These are phyloP conservation scores for Trametopsis cervina DNA, from an alignment of 768 basidiomycete genomes.

Conservation along the genomic window DNA sequence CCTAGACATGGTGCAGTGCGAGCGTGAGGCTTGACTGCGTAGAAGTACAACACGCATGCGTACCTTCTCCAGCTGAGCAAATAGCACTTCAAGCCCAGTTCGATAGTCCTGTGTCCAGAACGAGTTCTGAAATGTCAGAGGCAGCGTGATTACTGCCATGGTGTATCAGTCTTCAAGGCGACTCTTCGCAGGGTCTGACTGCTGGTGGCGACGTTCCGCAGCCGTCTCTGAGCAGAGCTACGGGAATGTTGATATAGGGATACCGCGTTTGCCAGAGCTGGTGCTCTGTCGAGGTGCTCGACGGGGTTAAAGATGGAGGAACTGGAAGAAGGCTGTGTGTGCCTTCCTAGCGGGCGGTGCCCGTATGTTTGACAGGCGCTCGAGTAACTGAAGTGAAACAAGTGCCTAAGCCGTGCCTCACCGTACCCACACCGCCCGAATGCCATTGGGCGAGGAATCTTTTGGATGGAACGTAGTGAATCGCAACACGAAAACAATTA, in stretches of 20 bases:
- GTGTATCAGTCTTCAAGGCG: constrained; percentile 4
- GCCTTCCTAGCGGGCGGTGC: not conserved
- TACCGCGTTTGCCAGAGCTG: too few relatives aligned
- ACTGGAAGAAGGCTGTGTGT: not conserved
- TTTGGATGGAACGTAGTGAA: too few relatives aligned
- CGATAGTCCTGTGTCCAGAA: constrained; percentile 95
- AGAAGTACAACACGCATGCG: constrained; percentile 10
- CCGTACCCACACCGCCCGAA: too few relatives aligned
- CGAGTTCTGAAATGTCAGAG: constrained; percentile 84
- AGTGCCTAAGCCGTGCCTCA: too few relatives aligned
- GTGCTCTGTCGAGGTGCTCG: too few relatives aligned
- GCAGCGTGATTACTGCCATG: constrained; percentile 88
- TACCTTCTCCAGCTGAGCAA: constrained; percentile 73
- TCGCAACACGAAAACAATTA: constrained; percentile 12
- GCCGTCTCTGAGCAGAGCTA: too few relatives aligned
- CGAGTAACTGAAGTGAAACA: not conserved
- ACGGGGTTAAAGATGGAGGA: not conserved
- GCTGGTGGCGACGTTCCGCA: too few relatives aligned
- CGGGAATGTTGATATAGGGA: too few relatives aligned
- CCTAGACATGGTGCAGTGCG: constrained; percentile 43
- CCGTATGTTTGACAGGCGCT: not conserved
- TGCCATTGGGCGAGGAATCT: too few relatives aligned
- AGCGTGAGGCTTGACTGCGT: not conserved
- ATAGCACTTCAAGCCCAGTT: constrained; percentile 73
- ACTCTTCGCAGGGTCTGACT: not conserved